These are phyloP conservation scores for Wickerhamiella siamensis DNA, from an alignment of 805 yeast species.

Conservation along the genomic window DNA sequence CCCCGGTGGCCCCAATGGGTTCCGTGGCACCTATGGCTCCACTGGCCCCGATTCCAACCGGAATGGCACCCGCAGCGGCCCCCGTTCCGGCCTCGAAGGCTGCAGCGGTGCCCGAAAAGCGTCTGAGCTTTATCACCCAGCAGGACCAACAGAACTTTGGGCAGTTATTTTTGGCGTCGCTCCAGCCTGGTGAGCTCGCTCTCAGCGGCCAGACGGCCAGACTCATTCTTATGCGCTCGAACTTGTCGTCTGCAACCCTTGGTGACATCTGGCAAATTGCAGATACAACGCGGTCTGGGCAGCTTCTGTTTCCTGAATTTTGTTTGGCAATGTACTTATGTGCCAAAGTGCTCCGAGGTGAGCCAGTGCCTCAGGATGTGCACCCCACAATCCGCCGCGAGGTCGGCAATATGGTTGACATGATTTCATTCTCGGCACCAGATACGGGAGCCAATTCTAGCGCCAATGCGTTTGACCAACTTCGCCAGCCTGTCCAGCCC, in stretches of 20 bases:
- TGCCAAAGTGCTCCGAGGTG: conserved; percentile 62
- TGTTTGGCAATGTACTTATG: conserved; percentile 84
- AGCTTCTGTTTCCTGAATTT: conserved; percentile 82
- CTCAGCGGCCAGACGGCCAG: conserved; percentile 47
- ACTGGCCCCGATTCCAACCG: not conserved
- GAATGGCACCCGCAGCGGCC: conserved; percentile 22
- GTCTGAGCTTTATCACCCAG: conserved; percentile 72
- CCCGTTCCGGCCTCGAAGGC: conserved; percentile 6
- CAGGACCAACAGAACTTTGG: conserved; percentile 81
- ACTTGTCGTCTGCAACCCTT: conserved; percentile 55
- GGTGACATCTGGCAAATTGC: conserved; percentile 84
- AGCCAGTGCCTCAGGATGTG: conserved; percentile 54
- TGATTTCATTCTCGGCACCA: conserved; percentile 65
- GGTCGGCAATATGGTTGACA: conserved; percentile 79
- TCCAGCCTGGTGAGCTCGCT: conserved; percentile 47
- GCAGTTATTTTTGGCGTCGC: conserved; percentile 66
- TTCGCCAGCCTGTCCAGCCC: conserved; percentile 4
- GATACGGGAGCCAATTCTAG: conserved; percentile 24
- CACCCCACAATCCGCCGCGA: conserved; percentile 68
- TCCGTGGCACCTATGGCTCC: not conserved
- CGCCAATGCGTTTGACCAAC: conserved; percentile 6
- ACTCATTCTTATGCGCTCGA: conserved; percentile 65
- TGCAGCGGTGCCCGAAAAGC: conserved; percentile 30
- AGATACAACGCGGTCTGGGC: conserved; percentile 80
- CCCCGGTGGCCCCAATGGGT: conserved; percentile 1